Percentiles rank a stretch among this genome's conserved stretches.
These are phyloP conservation scores for Knufia petricola DNA, from an alignment of 2,329 filamentous ascomycete species.

Conservation along the genomic window DNA sequence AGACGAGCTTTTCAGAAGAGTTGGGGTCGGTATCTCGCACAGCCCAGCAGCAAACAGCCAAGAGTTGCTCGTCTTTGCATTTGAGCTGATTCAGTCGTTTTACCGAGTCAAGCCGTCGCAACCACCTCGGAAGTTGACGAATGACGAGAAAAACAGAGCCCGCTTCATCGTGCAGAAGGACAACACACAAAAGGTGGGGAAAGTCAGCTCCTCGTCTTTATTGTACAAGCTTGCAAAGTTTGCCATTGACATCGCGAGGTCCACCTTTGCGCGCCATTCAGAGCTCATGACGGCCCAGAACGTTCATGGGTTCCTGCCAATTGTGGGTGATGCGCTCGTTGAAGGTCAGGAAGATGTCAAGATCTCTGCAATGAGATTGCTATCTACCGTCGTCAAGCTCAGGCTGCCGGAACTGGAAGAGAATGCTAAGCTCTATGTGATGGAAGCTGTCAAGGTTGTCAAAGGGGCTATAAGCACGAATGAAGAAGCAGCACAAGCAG, in stretches of 20 bases:
- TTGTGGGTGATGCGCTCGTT: conserved; percentile 78
- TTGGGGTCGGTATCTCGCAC: conserved; percentile 70
- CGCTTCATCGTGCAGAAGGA: conserved; percentile 71
- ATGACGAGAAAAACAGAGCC: conserved; percentile 49
- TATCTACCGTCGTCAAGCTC: conserved; percentile 76
- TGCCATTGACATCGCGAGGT: conserved; percentile 74
- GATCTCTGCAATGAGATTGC: conserved; percentile 73
- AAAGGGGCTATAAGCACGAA: conserved; percentile 68
- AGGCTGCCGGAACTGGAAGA: conserved; percentile 62
- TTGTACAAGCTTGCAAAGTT: conserved; percentile 83
- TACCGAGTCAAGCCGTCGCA: conserved; percentile 54
- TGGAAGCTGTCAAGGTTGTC: conserved; percentile 74
- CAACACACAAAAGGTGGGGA: conserved; percentile 55
- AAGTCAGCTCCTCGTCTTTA: conserved; percentile 42
- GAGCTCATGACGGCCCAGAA: conserved; percentile 70
- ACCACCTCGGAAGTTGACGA: conserved; percentile 32
- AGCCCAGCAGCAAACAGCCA: conserved; percentile 70
- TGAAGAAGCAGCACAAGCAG: conserved; percentile 75
- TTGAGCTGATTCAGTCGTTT: conserved; percentile 81
- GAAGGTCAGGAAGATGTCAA: conserved; percentile 87
- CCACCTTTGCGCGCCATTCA: conserved; percentile 77
- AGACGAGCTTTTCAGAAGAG: conserved; percentile 74
- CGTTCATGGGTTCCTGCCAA: conserved; percentile 73
- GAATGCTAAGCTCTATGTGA: conserved; percentile 66
- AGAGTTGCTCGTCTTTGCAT: conserved; percentile 87